phyloP scores from a whole-genome alignment of 1,139 yeast genomes.

The Sugiyamaella sp. region DNA sequence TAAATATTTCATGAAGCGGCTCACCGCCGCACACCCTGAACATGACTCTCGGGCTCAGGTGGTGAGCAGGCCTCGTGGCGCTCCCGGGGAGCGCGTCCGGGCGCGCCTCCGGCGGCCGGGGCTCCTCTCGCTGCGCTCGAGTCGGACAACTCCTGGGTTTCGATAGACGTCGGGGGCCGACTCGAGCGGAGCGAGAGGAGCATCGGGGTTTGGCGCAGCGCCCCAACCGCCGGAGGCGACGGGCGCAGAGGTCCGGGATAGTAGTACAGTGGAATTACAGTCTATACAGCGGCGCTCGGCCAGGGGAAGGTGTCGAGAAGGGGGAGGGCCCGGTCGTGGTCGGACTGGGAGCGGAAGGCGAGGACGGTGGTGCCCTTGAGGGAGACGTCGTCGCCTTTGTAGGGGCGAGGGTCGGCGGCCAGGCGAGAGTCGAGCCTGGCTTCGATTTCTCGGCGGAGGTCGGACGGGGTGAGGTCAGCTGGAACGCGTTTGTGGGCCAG shows the following conservation, averaged over 20 bases:
- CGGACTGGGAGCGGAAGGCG: neutral
- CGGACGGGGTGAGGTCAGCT: neutral
- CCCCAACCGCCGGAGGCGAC: constrained; percentile 1
- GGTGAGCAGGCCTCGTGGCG: too few relatives aligned
- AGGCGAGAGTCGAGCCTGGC: neutral
- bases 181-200: neutral
- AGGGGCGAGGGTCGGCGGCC: neutral
- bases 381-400: neutral
- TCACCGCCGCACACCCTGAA: constrained; percentile 6
- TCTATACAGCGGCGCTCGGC: neutral
- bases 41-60: too few relatives aligned
- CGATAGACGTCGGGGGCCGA: neutral
- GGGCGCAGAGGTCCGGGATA: neutral
- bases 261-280: neutral
- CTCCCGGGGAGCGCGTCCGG: neutral
- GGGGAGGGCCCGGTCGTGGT: neutral
- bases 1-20: constrained; percentile 14
- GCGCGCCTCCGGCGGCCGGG: constrained; percentile 4
- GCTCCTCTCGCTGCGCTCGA: neutral
- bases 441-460: neutral
- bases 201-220: neutral
- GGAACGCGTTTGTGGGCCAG: neutral
- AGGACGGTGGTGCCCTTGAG: neutral
- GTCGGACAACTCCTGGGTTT: too few relatives aligned
- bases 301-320: neutral